Evolutionary conservation across 192 early-diverging fungal species (phyloP).

Genomic region (Entomortierella lignicola): DNA sequence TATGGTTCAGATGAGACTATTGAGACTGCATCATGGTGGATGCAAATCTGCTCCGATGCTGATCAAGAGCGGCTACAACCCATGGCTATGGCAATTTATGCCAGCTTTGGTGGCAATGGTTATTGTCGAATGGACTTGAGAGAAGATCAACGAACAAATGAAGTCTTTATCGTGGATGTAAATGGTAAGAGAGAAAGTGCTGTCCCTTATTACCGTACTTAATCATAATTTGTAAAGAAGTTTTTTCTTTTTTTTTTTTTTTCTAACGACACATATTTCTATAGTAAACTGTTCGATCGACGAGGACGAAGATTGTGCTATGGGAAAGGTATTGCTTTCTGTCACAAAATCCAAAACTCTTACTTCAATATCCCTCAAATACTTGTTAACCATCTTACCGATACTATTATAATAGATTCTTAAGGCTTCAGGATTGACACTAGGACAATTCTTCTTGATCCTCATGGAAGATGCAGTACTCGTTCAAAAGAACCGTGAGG

Average conservation of each 20-base stretch:
- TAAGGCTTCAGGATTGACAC: slow-evolving; percentile 20
- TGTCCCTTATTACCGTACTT: background rate
- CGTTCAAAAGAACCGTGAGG: slow-evolving; percentile 4
- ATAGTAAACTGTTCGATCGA: slow-evolving; percentile 40
- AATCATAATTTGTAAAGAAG: no score
- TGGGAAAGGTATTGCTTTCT: slow-evolving; percentile 34
- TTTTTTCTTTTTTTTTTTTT: background rate
- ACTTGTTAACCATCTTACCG: background rate
- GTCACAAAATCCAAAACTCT: background rate
- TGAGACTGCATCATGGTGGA: slow-evolving; percentile 42
- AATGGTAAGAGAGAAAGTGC: slow-evolving; percentile 31
- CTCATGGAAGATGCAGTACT: slow-evolving; percentile 34
- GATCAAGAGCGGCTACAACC: slow-evolving; percentile 32
- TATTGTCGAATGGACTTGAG: slow-evolving; percentile 54
- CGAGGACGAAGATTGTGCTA: slow-evolving; percentile 33
- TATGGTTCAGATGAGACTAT: slow-evolving; percentile 35
- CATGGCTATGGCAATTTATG: slow-evolving; percentile 21
- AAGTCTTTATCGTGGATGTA: slow-evolving; percentile 43
- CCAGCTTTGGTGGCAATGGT: slow-evolving; percentile 31
- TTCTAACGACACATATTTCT: background rate
- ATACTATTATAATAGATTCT: slow-evolving; percentile 16
- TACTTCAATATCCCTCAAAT: background rate
- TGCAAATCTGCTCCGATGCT: slow-evolving; percentile 28
- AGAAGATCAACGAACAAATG: slow-evolving; percentile 34
- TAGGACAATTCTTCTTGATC: slow-evolving; percentile 28